phyloP scores from a whole-genome alignment of 306 rosid species.

The Pyrus communis region DNA sequence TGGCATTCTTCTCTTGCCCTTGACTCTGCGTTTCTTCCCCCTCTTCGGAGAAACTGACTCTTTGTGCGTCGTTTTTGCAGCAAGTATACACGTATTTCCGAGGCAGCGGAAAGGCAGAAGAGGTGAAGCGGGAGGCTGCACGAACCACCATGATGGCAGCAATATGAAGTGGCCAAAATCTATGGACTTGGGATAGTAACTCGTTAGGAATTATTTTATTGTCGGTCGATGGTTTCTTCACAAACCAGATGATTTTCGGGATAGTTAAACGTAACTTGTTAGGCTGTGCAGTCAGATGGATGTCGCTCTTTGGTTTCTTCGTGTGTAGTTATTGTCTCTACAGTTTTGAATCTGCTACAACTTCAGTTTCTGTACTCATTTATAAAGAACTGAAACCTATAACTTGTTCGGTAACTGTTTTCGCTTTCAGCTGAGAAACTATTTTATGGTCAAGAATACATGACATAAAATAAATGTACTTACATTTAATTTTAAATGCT shows the following conservation, averaged over 20 bases:
- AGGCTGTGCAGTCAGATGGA: slow-evolving; percentile 6
- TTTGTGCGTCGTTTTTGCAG: slow-evolving; percentile 38
- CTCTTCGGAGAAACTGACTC: slow-evolving; percentile 8
- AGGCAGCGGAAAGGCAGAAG: slow-evolving; percentile 81
- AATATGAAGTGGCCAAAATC: slow-evolving; percentile 27
- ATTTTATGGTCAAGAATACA: too few species aligned
- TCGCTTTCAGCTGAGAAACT: too few species aligned
- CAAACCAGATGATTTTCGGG: neutral
- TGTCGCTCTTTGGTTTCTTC: neutral
- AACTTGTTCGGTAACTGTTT: too few species aligned
- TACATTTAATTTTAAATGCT: too few species aligned
- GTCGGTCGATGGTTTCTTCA: neutral
- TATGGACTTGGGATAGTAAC: neutral
- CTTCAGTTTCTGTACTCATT: neutral
- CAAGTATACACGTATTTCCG: slow-evolving; percentile 95
- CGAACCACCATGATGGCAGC: slow-evolving; percentile 85
- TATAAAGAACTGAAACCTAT: too few species aligned
- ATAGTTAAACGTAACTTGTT: neutral
- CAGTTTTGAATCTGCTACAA: neutral
- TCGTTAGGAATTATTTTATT: neutral
- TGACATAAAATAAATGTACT: too few species aligned
- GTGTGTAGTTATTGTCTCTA: too few species aligned
- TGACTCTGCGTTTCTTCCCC: neutral
- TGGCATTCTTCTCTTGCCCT: neutral
- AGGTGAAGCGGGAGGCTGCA: slow-evolving; percentile 67